Base-by-base conservation (phyloP, 352 stramenopile species). In the Phytophthora citricola region DNA sequence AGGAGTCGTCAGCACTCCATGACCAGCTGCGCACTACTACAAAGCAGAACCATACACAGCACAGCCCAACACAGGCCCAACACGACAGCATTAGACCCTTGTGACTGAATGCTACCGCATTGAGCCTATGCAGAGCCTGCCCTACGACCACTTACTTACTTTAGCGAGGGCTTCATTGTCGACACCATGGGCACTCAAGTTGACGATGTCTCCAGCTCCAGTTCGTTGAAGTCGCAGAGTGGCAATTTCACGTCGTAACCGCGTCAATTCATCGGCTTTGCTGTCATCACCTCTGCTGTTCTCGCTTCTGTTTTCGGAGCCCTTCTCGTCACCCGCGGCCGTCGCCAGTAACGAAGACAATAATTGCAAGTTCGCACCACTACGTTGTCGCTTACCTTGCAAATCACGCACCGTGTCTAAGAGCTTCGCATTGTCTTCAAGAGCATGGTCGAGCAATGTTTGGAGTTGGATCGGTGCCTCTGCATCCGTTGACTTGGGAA, bases 371-470 rank as follows among this genome's bases (percentile, higher is more conserved):
- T 66, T 76, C n/a, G 44, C 71, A 53, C 69, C 54, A 58, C 58
- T 75, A 69, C 61, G 67, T 48, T 67, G 46, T 34, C 62, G 72
- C 66, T 84, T 87, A 77, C 85, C 76, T 80, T 91, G 77, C 31
- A 90, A 52, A n/a, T 85, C 70, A 61, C 79, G 75, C 52, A 90
- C 76, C 15, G 79, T 89, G 50, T 84, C 78, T 32, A 88, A 68
- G 39, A 93, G 71, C 38, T 90, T 74, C 41, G 73, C 71, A 32
- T 90, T 91, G 49, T 91, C 81, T 24, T 63, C 75, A 9, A 93
- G 46, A 36, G 81, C 77, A 36, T 59, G 71, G 32, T 87, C 69
- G 9, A 93, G 49, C 27, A 88, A 44, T 24, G 74, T 83, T 48
- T 87, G 73, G 10, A 88, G 66, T 49, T 81, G 61, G 52, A 71